Percentiles rank a stretch among this genome's conserved stretches.
These are phyloP conservation scores for Globisporangium middletonii DNA, from an alignment of 352 stramenopile genomes.

Conservation along the genomic window DNA sequence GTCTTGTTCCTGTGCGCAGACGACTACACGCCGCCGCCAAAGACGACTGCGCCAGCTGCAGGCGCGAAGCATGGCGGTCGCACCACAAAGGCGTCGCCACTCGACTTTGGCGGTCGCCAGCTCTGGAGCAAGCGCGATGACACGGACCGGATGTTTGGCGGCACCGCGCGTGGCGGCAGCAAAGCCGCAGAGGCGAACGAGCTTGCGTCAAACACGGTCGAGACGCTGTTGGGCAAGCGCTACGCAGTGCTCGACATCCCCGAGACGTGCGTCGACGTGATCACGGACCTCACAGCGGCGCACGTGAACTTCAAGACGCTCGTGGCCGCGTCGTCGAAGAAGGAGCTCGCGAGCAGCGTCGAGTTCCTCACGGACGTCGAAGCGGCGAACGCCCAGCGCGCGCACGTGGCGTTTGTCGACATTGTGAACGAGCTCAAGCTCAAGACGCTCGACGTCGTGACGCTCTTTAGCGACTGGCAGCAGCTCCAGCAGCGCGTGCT, in stretches of 20 bases:
- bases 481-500: slow-evolving; percentile 44
- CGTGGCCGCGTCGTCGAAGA: slow-evolving; percentile 54
- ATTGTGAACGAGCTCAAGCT: slow-evolving; percentile 70
- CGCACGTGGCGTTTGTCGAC: slow-evolving; percentile 50
- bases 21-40: slow-evolving; percentile 49
- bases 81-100: slow-evolving; percentile 1
- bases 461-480: slow-evolving; percentile 57
- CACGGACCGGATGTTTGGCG: slow-evolving; percentile 32
- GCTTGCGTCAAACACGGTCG: slow-evolving; percentile 47
- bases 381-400: slow-evolving; percentile 49
- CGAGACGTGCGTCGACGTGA: slow-evolving; percentile 69
- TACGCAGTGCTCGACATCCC: slow-evolving; percentile 73
- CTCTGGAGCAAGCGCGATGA: slow-evolving; percentile 49
- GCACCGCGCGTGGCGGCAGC: slow-evolving; percentile 11
- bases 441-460: slow-evolving; percentile 73
- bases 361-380: slow-evolving; percentile 76
- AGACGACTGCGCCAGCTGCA: slow-evolving; percentile 9
- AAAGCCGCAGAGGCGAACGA: slow-evolving; percentile 29
- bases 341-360: slow-evolving; percentile 64
- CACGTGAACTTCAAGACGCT: slow-evolving; percentile 61
- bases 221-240: slow-evolving; percentile 49
- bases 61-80: slow-evolving; percentile 4
- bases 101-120: slow-evolving; percentile 27
- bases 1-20: slow-evolving; percentile 64
- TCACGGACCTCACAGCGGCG: slow-evolving; percentile 38